Percentiles rank a stretch among this genome's conserved stretches.
Conservation (phyloP, 2,329 filamentous ascomycete species). For the Knufia fluminis region DNA sequence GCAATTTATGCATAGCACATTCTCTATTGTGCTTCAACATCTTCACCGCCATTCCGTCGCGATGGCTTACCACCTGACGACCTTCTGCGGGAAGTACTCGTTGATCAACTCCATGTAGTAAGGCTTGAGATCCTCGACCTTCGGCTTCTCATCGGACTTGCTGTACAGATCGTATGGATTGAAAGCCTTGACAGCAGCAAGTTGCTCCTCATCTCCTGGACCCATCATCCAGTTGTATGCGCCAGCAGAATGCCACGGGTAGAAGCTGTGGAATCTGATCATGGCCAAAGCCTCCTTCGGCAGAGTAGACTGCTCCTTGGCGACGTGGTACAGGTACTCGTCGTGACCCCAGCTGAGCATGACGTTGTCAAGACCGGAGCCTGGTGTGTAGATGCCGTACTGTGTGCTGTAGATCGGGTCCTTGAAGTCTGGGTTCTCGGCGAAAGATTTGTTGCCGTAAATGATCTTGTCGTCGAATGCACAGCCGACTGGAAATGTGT, state of each 20-base stretch:
- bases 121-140: conserved; percentile 65
- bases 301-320: conserved; percentile 70
- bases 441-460: conserved; percentile 65
- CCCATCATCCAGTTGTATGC: conserved; percentile 78
- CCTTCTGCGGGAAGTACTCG: conserved; percentile 61
- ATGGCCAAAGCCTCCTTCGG: conserved; percentile 79
- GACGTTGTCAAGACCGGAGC: conserved; percentile 75
- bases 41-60: not conserved
- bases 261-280: conserved; percentile 90
- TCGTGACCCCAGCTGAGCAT: conserved; percentile 89
- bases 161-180: conserved; percentile 89
- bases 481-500: conserved; percentile 40
- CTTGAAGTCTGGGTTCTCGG: conserved; percentile 61
- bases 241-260: conserved; percentile 77
- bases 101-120: conserved; percentile 69
- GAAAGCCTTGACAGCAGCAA: conserved; percentile 73
- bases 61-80: conserved; percentile 55
- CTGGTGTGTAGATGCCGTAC: conserved; percentile 68
- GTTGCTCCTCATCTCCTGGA: conserved; percentile 68
- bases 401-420: conserved; percentile 66
- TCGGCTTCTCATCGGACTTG: conserved; percentile 76
- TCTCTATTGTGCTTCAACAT: not conserved
- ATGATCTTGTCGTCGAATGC: conserved; percentile 61
- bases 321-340: conserved; percentile 78
- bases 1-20: not conserved